Base-by-base conservation (phyloP, 345 rosid genomes). In the Pistacia atlantica region DNA sequence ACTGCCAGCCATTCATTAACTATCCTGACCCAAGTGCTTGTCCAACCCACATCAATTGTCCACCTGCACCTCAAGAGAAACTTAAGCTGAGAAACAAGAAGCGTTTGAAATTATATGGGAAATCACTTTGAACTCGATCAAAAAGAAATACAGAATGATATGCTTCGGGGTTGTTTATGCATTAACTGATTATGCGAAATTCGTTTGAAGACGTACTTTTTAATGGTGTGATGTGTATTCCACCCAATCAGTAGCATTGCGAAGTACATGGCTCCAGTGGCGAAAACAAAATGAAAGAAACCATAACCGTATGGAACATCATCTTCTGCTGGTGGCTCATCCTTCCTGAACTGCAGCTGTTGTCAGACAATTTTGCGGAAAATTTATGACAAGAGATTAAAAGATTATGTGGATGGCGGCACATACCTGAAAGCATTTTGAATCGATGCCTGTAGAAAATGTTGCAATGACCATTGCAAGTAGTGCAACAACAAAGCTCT, bases 41-140 rank as follows among this genome's bases (percentile, higher is more conserved):
- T 95, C 99, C 99, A 95, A 63, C 99, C 99, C 65, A 95, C 99
- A 46, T 95, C 99, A 69, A 93, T 92, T 37, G 98, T 95, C 99
- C 99, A 95, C 86, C 99, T 95, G 83, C 80, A 71, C 58, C 57
- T 16, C 57, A 4, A 16, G 57, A 54, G 57, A 12, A 64, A 38
- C 25, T 37, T 37, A 65, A 65, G 13, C 69, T n/a, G 28, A 42
- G 28, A 65, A n/a, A 65, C 49, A 45, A n/a, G 51, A 1, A 16
- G 22, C 42, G 4, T 45, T 17, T 18, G 46, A 7, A 42, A 42
- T 45, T 22, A 46, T 46, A 22, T 20, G 46, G 55, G 20, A 59
- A 59, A 20, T 17, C 31, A 25, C 37, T 42, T 60, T 22, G 22
- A 38, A 22, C 3, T 56, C 12, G 11, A 56, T n/a, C 14, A 22